These are phyloP conservation scores for Hypholoma sublateritium DNA, from an alignment of 768 basidiomycete genomes.

Conservation along the genomic window DNA sequence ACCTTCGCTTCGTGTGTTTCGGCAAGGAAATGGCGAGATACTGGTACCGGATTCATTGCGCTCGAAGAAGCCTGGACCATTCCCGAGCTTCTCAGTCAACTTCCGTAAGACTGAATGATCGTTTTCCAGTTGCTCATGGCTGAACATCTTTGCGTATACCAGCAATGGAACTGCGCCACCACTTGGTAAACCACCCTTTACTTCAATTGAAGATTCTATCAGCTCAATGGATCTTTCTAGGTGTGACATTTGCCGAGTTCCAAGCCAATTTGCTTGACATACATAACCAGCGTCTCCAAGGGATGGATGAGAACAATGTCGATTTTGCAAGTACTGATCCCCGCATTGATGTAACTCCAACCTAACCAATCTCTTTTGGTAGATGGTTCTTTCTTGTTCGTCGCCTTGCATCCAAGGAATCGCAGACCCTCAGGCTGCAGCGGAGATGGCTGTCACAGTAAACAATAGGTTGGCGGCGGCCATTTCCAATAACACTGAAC, in stretches of 20 bases:
- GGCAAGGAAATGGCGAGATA: constrained; percentile 28
- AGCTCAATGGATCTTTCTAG: neutral
- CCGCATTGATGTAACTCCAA: neutral
- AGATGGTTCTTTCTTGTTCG: constrained; percentile 40
- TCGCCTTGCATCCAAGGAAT: constrained; percentile 39
- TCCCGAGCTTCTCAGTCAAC: constrained; percentile 27
- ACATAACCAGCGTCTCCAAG: constrained; percentile 33
- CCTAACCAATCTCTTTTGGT: neutral
- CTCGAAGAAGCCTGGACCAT: constrained; percentile 42
- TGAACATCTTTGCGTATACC: neutral
- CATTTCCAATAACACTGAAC: constrained; percentile 37
- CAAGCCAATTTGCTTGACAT: constrained; percentile 36
- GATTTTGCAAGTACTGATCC: constrained; percentile 29
- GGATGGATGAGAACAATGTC: constrained; percentile 36
- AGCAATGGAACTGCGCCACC: constrained; percentile 7
- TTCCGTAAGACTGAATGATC: constrained; percentile 21
- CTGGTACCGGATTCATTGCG: constrained; percentile 35
- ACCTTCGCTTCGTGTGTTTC: neutral
- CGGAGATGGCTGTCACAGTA: constrained; percentile 31
- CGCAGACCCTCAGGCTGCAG: constrained; percentile 31
- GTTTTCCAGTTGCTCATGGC: neutral
- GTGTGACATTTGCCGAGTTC: neutral
- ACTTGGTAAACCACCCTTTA: neutral
- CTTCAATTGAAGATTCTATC: neutral
- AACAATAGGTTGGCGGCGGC: constrained; percentile 36